Base-by-base conservation (phyloP, 257 asterid species). In the Haberlea rhodopensis region DNA sequence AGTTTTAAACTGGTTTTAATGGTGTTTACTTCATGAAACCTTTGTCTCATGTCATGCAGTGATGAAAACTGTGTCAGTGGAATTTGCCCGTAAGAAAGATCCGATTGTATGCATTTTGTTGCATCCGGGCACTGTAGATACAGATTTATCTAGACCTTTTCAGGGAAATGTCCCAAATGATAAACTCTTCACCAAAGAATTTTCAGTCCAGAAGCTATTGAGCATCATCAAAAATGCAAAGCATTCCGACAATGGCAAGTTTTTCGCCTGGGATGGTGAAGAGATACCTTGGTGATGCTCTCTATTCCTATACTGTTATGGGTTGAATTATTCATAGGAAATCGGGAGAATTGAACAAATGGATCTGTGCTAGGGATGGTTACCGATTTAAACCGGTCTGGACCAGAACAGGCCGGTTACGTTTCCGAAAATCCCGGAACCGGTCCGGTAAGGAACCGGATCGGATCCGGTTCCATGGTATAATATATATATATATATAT, bases 71-170 rank as follows among this genome's bases (percentile, higher is more conserved):
- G 78, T 73, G 15, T 74, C 96, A 0, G 86, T 89, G 72, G 99
- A 92, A 73, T 80, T 90, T 45, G 87, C 87, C 1, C 86, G 83
- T 34, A 89, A 74, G 79, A 87, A 79, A 70, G 95, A 85, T 75
- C 97, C 95, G 8, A 77, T 92, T 63, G 57, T 80, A 70, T 87
- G 97, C 80, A 77, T 92, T 24, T 80, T 92, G 79, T 57, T 92
- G 86, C 99, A 92, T 78, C 99, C 99, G 2, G 99, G 99, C 71
- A 92, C 99, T 0, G 99, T 92, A 10, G 96, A 92, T 65, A 92
- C 99, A 18, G 99, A 89, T 79, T 79, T 92, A 52, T 92, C 99
- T 9, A 86, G 61, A 79, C 99, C 99, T 48, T 92, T 89, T 73
- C 96, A 85, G 76, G 66, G 64, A 74, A 87, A 89, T 76, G 91